These are phyloP conservation scores for Phaseolus coccineus DNA, from an alignment of 331 rosid genomes.

Conservation along the genomic window DNA sequence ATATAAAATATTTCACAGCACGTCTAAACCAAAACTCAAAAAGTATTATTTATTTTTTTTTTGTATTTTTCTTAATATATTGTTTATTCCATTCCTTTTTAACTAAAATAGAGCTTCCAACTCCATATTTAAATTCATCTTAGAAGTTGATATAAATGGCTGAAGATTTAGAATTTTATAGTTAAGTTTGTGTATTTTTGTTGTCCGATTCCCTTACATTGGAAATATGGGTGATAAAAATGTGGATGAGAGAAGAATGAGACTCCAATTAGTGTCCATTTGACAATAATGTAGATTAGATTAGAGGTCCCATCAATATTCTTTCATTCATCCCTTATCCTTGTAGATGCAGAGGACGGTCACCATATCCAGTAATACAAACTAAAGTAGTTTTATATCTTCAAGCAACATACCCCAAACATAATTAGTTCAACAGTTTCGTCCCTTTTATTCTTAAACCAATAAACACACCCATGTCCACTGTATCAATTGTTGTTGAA, in stretches of 20 bases:
- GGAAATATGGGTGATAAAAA: background rate
- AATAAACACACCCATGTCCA: background rate
- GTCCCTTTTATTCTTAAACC: background rate
- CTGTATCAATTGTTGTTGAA: background rate
- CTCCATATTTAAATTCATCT: too few species aligned
- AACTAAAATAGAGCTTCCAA: too few species aligned
- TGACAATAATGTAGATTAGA: conserved; percentile 49
- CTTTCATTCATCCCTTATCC: conserved; percentile 24
- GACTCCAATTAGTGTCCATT: conserved; percentile 15
- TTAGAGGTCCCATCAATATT: conserved; percentile 54
- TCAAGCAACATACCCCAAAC: conserved; percentile 52
- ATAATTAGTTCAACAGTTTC: conserved; percentile 50
- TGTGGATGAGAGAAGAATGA: background rate
- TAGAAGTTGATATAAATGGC: too few species aligned
- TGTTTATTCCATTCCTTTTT: too few species aligned
- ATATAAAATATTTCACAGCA: too few species aligned
- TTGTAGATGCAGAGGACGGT: conserved; percentile 44
- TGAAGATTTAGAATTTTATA: too few species aligned
- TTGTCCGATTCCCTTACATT: too few species aligned
- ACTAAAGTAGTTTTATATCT: conserved; percentile 46
- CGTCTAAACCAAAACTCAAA: too few species aligned
- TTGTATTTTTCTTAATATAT: too few species aligned
- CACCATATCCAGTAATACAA: conserved; percentile 40
- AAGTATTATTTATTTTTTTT: too few species aligned
- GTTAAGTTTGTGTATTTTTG: too few species aligned